A percentile compares a stretch with the other conserved stretches of the same genome.
phyloP scores from a whole-genome alignment of 208 protist species.

The Trypanosoma cruzi region DNA sequence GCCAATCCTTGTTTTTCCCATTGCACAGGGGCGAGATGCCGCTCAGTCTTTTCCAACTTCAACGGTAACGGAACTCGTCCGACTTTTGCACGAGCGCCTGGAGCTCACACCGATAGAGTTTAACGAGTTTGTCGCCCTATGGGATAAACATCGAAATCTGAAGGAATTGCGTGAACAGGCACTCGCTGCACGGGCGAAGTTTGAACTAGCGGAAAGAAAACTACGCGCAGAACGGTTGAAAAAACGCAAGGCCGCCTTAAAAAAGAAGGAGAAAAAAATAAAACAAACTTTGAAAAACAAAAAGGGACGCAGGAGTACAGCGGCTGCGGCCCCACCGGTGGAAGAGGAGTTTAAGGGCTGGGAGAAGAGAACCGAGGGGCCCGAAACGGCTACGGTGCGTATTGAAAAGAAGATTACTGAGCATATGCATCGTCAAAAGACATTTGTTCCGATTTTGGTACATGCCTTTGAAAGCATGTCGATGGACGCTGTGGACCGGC shows the following conservation, averaged over 20 bases:
- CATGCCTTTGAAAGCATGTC: slow-evolving; percentile 18
- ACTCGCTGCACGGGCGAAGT: slow-evolving; percentile 30
- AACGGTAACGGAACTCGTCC: slow-evolving; percentile 16
- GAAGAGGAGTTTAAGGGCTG: slow-evolving; percentile 30
- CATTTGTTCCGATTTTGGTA: slow-evolving; percentile 61
- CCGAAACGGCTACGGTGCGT: slow-evolving; percentile 28
- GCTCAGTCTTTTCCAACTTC: background rate
- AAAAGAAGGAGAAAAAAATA: slow-evolving; percentile 48
- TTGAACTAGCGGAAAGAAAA: slow-evolving; percentile 49
- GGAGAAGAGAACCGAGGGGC: slow-evolving; percentile 19
- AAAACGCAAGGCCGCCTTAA: slow-evolving; percentile 44
- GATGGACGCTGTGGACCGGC: slow-evolving; percentile 30
- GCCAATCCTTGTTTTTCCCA: slow-evolving; percentile 60
- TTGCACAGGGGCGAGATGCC: slow-evolving; percentile 34
- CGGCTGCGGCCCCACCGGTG: slow-evolving; percentile 1
- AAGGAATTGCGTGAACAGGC: slow-evolving; percentile 36
- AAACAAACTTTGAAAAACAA: slow-evolving; percentile 15
- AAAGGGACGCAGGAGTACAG: slow-evolving; percentile 29
- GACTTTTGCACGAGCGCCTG: slow-evolving; percentile 36
- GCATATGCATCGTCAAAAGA: slow-evolving; percentile 27
- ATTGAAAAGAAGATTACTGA: slow-evolving; percentile 33
- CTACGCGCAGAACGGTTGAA: slow-evolving; percentile 61
- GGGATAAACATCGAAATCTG: slow-evolving; percentile 32
- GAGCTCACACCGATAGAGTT: slow-evolving; percentile 45
- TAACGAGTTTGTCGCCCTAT: slow-evolving; percentile 32